Evolutionary conservation across 1,284 basidiomycete species (phyloP).

Genomic region (Cryptococcus sp.): DNA sequence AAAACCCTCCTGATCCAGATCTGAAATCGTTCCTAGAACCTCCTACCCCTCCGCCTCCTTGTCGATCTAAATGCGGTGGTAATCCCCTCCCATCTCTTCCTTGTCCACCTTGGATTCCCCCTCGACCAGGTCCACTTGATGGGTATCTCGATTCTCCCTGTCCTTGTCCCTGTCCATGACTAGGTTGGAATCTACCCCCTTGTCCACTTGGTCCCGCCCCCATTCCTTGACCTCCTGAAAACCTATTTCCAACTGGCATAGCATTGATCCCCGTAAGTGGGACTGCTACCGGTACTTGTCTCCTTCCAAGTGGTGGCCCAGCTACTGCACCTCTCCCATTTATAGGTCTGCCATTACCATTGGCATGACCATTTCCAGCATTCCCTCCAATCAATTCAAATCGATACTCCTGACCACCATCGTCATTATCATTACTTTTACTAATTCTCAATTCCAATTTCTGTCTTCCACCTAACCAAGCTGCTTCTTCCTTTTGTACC

Average conservation of each 20-base stretch:
- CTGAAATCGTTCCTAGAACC: no score
- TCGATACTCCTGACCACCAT: conserved; percentile 10
- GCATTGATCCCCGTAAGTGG: conserved; percentile 15
- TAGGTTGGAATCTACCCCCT: not conserved
- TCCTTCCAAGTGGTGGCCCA: not conserved
- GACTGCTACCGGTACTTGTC: not conserved
- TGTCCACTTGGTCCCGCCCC: not conserved
- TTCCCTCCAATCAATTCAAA: conserved; percentile 21
- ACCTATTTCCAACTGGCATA: conserved; percentile 3
- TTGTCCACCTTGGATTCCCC: not conserved
- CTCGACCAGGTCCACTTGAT: no score
- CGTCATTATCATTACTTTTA: conserved; percentile 5
- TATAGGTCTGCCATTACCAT: not conserved
- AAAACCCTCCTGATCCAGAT: no score
- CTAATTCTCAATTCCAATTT: conserved; percentile 30
- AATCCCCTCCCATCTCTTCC: not conserved
- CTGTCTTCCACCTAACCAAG: conserved; percentile 41
- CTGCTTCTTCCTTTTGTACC: conserved; percentile 38
- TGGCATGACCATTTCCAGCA: not conserved
- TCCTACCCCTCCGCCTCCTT: not conserved
- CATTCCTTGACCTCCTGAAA: conserved; percentile 5
- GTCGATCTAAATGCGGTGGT: not conserved
- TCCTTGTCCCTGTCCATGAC: not conserved
- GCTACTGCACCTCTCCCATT: not conserved
- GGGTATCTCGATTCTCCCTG: not conserved